Conservation (phyloP, 1,139 yeast species). For the Candida albicans region DNA sequence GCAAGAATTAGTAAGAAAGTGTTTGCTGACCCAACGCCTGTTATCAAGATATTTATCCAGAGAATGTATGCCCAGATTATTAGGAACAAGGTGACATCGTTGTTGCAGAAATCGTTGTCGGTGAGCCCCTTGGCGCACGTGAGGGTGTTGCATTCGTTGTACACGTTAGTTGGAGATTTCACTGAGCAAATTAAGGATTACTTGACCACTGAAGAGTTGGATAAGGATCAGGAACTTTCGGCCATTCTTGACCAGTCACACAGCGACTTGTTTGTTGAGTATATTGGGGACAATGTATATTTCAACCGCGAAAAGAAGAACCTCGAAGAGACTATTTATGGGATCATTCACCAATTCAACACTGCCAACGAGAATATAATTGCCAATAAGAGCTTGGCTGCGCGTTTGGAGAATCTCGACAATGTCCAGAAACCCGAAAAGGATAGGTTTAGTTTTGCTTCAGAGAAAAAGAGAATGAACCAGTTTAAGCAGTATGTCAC, state of each 20-base stretch:
- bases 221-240: constrained; percentile 46
- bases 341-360: constrained; percentile 52
- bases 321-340: constrained; percentile 60
- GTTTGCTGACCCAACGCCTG: constrained; percentile 65
- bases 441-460: constrained; percentile 35
- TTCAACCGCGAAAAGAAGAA: constrained; percentile 73
- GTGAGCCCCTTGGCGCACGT: constrained; percentile 74
- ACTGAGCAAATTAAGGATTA: constrained; percentile 67
- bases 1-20: constrained; percentile 73
- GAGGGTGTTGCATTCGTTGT: constrained; percentile 69
- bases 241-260: constrained; percentile 68
- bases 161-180: constrained; percentile 59
- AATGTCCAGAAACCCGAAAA: constrained; percentile 22
- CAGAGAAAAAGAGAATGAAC: constrained; percentile 41
- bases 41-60: constrained; percentile 68
- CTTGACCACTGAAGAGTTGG: constrained; percentile 47
- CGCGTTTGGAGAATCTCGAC: constrained; percentile 42
- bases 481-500: constrained; percentile 42
- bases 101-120: constrained; percentile 64
- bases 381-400: constrained; percentile 45
- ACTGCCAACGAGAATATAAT: constrained; percentile 51
- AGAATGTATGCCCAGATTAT: constrained; percentile 77
- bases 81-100: constrained; percentile 63
- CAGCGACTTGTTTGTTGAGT: constrained; percentile 72
- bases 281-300: constrained; percentile 65